Base-by-base conservation (phyloP, 352 stramenopile genomes). In the Phytopythium mirpurense region DNA sequence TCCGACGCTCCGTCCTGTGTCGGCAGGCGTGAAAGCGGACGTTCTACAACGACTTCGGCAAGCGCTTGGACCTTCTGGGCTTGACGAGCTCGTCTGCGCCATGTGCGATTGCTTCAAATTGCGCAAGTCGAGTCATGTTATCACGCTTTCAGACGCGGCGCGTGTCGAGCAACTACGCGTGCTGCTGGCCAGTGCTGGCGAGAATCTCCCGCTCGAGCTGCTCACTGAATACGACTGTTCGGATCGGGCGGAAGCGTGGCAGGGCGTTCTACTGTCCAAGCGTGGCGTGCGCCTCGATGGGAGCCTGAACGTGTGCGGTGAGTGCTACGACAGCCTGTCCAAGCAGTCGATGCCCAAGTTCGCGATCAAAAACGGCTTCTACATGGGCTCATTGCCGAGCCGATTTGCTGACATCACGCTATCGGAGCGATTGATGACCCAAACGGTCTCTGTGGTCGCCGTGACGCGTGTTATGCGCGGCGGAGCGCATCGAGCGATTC, bases 341-440 rank as follows among this genome's bases (percentile, higher is more conserved):
- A 51, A 57, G 21, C 10, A 18, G 0, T 21, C 38, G 3, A 31
- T 56, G 7, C 62, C 62, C 12, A 69, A 58, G 15, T 65, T 50
- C 24, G 35, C 62, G 11, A 69, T 69, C 26, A 60, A 60, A 2
- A 69, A 69, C 37, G 62, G 62, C 10, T 69, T 69, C 31, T 65
- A 40, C 24, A 24, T 65, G 4, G 62, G 24, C 12, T 14, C 23
- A 11, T 15, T 48, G 23, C 42, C 42, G 19, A 34, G 5, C 8
- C 14, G 24, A 12, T 48, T 34, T 14, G 42, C 42, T 23, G 23
- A 34, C 24, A 12, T 19, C 4, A 48, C 42, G 10, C 24, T 48
- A 9, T 23, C 42, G n/a, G 42, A 48, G 24, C 42, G 42, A 5
- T 7, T 48, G 11, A 62, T 66, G 59, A 62, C 54, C 2, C 54